Evolutionary conservation across 176 grass and related monocot genomes (phyloP).

Genomic region (Secale cereale): DNA sequence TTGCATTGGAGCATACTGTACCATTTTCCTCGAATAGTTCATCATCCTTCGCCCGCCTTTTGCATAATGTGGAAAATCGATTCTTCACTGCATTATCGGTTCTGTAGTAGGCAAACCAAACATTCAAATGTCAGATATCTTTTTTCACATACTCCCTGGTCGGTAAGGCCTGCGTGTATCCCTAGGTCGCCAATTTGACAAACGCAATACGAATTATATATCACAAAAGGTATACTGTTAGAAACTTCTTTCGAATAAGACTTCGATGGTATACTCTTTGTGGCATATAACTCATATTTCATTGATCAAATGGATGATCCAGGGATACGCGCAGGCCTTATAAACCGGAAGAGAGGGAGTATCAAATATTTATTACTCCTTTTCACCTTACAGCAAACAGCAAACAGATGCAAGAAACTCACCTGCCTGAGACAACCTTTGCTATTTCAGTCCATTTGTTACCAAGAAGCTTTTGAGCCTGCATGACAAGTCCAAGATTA

Average conservation of each 20-base stretch:
- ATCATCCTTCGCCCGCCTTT: conserved; percentile 71
- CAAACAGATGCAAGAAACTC: conserved; percentile 26
- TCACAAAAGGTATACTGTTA: not conserved
- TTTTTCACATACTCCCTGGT: not conserved
- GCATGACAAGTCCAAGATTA: conserved; percentile 34
- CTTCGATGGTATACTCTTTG: not conserved
- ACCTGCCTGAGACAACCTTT: conserved; percentile 97
- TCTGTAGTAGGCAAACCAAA: conserved; percentile 38
- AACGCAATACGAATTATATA: not conserved
- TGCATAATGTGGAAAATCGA: conserved; percentile 86
- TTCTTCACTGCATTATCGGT: conserved; percentile 98
- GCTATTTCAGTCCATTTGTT: conserved; percentile 99
- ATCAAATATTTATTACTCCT: not conserved
- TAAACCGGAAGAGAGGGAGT: not conserved
- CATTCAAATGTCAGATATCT: not conserved
- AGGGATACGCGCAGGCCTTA: not conserved
- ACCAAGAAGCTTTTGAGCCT: conserved; percentile 92
- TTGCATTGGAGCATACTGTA: conserved; percentile 42
- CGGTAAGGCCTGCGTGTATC: not conserved
- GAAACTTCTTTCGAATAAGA: not conserved
- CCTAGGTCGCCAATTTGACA: not conserved
- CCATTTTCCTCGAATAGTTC: conserved; percentile 65
- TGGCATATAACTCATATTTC: not conserved
- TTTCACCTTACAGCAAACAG: not conserved
- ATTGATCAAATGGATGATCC: not conserved